A percentile compares a stretch with the other conserved stretches of the same genome.
Evolutionary conservation across 129 eudicot species (phyloP).

Genomic region (Lactuca sativa): DNA sequence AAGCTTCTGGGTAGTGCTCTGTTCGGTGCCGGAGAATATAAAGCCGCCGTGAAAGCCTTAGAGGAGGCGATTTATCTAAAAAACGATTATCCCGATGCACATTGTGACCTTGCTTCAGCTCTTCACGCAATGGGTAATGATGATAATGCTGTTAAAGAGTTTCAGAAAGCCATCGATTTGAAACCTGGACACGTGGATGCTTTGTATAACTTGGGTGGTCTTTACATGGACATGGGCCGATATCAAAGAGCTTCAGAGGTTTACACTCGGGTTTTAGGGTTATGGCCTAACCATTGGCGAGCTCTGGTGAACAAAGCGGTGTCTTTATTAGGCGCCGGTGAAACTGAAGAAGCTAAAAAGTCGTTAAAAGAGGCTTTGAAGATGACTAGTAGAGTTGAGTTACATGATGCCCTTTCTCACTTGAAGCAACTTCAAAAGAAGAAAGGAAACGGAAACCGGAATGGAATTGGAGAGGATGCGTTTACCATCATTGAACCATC

Average conservation of each 20-base stretch:
- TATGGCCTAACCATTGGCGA: conserved; percentile 92
- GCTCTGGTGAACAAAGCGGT: conserved; percentile 96
- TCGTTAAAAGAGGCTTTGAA: conserved; percentile 92
- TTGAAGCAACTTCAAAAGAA: conserved; percentile 91
- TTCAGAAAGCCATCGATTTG: conserved; percentile 94
- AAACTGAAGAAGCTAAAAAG: conserved; percentile 91
- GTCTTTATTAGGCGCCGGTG: conserved; percentile 91
- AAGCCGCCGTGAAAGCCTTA: conserved; percentile 91
- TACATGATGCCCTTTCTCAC: conserved; percentile 90
- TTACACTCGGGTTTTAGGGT: conserved; percentile 80
- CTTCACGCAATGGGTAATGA: conserved; percentile 91
- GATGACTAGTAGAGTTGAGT: conserved; percentile 95
- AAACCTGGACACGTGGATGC: conserved; percentile 98
- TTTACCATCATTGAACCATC: conserved; percentile 63
- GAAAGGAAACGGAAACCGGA: conserved; percentile 67
- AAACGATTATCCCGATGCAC: conserved; percentile 91
- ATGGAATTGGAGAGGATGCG: conserved; percentile 65
- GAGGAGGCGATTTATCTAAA: conserved; percentile 95
- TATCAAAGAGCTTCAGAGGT: conserved; percentile 96
- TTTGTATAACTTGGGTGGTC: conserved; percentile 88
- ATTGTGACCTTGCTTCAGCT: conserved; percentile 95
- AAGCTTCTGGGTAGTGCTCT: conserved; percentile 98
- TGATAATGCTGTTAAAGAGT: conserved; percentile 86
- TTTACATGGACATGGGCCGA: conserved; percentile 98
- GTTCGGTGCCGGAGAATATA: conserved; percentile 93